Conservation (phyloP, 2,329 filamentous ascomycete species). For the Ceratocystis destructans region DNA sequence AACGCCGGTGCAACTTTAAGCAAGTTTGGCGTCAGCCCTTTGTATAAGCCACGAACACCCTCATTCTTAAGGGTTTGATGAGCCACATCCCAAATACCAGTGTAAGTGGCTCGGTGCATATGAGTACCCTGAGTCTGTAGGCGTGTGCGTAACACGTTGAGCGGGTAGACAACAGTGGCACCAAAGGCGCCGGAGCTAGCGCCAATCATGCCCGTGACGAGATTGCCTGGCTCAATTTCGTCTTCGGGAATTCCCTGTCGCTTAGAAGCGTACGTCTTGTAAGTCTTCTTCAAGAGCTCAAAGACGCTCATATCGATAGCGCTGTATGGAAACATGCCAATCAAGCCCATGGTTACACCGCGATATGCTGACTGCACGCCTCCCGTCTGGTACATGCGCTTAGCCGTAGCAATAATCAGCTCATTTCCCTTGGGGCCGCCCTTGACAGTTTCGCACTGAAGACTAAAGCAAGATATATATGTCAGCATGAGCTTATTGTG, state of each 20-base stretch:
- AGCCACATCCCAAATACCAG: slow-evolving; percentile 79
- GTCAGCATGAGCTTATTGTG: not conserved
- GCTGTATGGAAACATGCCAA: slow-evolving; percentile 96
- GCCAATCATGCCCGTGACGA: slow-evolving; percentile 76
- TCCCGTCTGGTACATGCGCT: slow-evolving; percentile 71
- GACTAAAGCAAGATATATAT: slow-evolving; percentile 32
- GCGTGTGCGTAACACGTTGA: slow-evolving; percentile 84
- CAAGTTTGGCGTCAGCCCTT: slow-evolving; percentile 85
- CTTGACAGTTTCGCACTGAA: slow-evolving; percentile 88
- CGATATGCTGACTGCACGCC: slow-evolving; percentile 71
- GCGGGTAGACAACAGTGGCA: slow-evolving; percentile 83
- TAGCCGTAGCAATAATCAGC: slow-evolving; percentile 67
- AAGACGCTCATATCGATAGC: slow-evolving; percentile 95
- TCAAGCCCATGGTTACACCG: slow-evolving; percentile 79
- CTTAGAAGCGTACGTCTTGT: slow-evolving; percentile 57
- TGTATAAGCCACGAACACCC: slow-evolving; percentile 77
- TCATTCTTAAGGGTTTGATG: slow-evolving; percentile 70
- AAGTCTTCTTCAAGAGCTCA: slow-evolving; percentile 70
- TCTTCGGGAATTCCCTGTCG: slow-evolving; percentile 62
- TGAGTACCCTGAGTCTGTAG: slow-evolving; percentile 88
- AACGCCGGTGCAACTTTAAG: slow-evolving; percentile 93
- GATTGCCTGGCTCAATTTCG: slow-evolving; percentile 66
- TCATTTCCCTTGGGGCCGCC: slow-evolving; percentile 72
- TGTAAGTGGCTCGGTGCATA: slow-evolving; percentile 84
- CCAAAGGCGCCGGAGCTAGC: slow-evolving; percentile 84